phyloP scores from a whole-genome alignment of 805 yeast species.

The Kodamaea leandrae region DNA sequence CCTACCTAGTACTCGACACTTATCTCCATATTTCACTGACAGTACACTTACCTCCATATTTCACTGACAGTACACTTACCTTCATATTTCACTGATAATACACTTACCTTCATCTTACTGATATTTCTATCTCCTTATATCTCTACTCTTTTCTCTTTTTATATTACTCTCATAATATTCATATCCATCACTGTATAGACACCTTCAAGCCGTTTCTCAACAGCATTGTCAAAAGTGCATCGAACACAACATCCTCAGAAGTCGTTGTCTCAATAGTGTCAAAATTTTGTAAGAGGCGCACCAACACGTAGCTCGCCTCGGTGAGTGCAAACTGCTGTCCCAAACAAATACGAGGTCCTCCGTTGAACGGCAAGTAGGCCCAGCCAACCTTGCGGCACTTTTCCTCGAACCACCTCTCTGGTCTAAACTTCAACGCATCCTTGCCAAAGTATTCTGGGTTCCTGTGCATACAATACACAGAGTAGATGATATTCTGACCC shows the following conservation, averaged over 20 bases:
- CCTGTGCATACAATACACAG: conserved; percentile 23
- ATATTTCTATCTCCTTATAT: no score
- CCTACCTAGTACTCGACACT: no score
- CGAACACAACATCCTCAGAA: conserved; percentile 2
- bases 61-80: neutral
- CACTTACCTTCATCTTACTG: no score
- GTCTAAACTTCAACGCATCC: conserved; percentile 44
- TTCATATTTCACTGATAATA: no score
- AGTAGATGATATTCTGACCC: conserved; percentile 19
- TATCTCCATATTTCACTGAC: no score
- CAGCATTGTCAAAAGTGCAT: conserved; percentile 9
- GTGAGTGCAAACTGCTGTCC: conserved; percentile 58
- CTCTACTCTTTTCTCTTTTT: no score
- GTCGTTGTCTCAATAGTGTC: conserved; percentile 16
- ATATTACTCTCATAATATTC: neutral
- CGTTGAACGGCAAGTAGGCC: conserved; percentile 26
- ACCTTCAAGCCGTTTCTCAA: neutral
- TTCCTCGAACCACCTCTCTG: conserved; percentile 47
- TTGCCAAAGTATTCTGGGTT: conserved; percentile 39
- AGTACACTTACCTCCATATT: no score
- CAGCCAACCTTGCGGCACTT: conserved; percentile 18
- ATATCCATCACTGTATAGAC: neutral
- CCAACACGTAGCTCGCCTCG: conserved; percentile 46
- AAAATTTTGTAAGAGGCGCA: conserved; percentile 34
- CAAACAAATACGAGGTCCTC: conserved; percentile 54